phyloP scores from a whole-genome alignment of 179 eudicot genomes.

The Carnegiea gigantea region DNA sequence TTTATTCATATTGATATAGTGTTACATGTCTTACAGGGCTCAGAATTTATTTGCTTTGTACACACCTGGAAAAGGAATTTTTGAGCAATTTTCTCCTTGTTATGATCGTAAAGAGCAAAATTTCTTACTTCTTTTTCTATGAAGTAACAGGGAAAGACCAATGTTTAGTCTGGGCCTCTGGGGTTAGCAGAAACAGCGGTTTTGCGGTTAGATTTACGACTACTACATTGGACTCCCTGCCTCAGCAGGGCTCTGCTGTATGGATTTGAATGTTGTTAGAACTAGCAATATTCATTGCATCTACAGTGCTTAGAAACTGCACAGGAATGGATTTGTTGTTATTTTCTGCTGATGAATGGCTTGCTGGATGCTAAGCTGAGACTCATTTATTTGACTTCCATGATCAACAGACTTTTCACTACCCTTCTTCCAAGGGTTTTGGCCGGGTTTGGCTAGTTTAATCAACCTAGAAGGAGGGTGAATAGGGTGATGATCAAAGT shows the following conservation, averaged over 20 bases:
- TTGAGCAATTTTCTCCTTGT: neutral
- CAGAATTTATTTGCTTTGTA: neutral
- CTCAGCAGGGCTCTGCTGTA: neutral
- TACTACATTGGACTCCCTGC: neutral
- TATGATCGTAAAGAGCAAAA: neutral
- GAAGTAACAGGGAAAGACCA: neutral
- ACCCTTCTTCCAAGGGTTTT: neutral
- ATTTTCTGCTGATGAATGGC: conserved; percentile 3
- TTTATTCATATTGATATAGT: neutral
- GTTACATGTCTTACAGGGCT: neutral
- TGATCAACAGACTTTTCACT: neutral
- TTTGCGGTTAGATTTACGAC: no score
- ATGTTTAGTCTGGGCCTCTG: neutral
- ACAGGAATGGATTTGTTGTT: neutral
- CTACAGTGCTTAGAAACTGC: no score
- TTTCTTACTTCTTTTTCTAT: neutral
- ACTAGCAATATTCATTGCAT: neutral
- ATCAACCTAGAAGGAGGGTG: no score
- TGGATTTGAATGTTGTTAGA: neutral
- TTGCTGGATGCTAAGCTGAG: neutral
- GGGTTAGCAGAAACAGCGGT: neutral
- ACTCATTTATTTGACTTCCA: neutral
- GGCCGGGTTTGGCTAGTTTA: no score
- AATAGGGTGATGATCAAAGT: no score
- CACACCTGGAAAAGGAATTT: neutral